Conservation (phyloP, 805 yeast genomes). For the Torulaspora microellipsoides region DNA sequence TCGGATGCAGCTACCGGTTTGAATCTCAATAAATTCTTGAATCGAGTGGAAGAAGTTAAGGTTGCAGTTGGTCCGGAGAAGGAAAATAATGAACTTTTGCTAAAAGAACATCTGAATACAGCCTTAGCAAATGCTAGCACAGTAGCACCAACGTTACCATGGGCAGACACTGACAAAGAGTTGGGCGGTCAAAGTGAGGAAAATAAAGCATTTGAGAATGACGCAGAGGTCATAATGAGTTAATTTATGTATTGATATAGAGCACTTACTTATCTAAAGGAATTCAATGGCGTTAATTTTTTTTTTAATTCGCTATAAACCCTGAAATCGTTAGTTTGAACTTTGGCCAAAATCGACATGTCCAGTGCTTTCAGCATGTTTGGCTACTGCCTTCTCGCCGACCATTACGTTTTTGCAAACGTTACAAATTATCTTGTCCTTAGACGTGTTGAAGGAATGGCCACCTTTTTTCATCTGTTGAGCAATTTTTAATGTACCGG, state of each 20-base stretch:
- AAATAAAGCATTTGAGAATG: slow-evolving; percentile 11
- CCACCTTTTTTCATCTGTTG: slow-evolving; percentile 45
- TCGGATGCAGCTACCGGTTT: slow-evolving; percentile 88
- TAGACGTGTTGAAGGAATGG: slow-evolving; percentile 61
- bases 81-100: slow-evolving; percentile 39
- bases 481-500: slow-evolving; percentile 40
- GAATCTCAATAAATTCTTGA: slow-evolving; percentile 61
- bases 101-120: slow-evolving; percentile 28
- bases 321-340: not conserved
- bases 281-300: no score
- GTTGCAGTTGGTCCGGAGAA: slow-evolving; percentile 46
- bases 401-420: slow-evolving; percentile 47
- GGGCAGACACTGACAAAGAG: slow-evolving; percentile 13
- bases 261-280: not conserved
- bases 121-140: slow-evolving; percentile 27
- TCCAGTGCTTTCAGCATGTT: slow-evolving; percentile 59
- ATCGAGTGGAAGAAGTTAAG: slow-evolving; percentile 58
- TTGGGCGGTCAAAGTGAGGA: slow-evolving; percentile 9
- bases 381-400: slow-evolving; percentile 62
- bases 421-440: slow-evolving; percentile 53
- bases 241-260: slow-evolving; percentile 2
- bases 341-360: slow-evolving; percentile 62
- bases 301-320: not conserved
- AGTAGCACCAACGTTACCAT: slow-evolving; percentile 35
- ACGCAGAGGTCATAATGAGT: slow-evolving; percentile 18